Evolutionary conservation across 2,329 filamentous ascomycete species (phyloP).

Genomic region (Trichoderma harzianum): DNA sequence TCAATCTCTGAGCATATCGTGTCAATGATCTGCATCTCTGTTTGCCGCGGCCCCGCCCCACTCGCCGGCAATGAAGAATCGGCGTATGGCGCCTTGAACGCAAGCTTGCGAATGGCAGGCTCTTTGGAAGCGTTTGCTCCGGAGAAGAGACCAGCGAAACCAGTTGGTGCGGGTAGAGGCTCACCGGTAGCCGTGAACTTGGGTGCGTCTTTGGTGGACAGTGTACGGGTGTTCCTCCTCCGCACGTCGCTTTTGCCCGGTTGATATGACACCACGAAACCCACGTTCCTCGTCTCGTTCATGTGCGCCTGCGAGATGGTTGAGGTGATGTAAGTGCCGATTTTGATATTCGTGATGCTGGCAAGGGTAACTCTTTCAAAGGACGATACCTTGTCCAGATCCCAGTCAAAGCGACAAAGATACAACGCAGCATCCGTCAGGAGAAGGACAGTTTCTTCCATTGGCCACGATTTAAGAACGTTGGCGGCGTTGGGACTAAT

Average conservation of each 20-base stretch:
- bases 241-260: constrained; percentile 68
- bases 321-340: constrained; percentile 87
- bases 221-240: constrained; percentile 79
- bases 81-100: constrained; percentile 54
- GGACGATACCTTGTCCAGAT: constrained; percentile 86
- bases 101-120: constrained; percentile 42
- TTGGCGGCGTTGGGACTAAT: constrained; percentile 71
- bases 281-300: constrained; percentile 77
- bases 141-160: constrained; percentile 41
- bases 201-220: constrained; percentile 51
- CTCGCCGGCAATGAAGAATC: constrained; percentile 55
- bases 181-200: constrained; percentile 25
- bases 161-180: constrained; percentile 27
- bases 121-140: constrained; percentile 31
- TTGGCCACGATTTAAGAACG: constrained; percentile 65
- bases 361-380: constrained; percentile 82
- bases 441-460: constrained; percentile 85
- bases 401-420: constrained; percentile 90
- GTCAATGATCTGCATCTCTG: constrained; percentile 55
- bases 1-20: constrained; percentile 75
- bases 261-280: constrained; percentile 75
- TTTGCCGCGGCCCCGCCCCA: constrained; percentile 44
- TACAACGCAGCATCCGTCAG: constrained; percentile 84
- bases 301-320: constrained; percentile 74
- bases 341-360: constrained; percentile 68